Conservation (phyloP, 192 early-diverging fungal species). For the Backusella sp. region DNA sequence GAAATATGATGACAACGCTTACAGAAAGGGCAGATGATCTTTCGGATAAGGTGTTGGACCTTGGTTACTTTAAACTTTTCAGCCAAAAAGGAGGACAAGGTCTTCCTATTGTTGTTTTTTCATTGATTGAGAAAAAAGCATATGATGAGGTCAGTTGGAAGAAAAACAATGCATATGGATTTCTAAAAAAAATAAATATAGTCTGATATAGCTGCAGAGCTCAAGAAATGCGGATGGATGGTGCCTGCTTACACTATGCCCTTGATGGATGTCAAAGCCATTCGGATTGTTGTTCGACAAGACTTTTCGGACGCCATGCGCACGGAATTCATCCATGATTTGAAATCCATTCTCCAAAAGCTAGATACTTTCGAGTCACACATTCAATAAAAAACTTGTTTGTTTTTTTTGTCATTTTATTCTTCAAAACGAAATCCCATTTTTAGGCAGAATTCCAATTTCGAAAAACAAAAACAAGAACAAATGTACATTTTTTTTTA, state of each 20-base stretch:
- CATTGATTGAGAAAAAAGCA: conserved; percentile 35
- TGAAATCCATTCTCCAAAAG: background rate
- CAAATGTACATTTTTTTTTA: background rate
- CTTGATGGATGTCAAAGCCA: conserved; percentile 45
- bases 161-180: background rate
- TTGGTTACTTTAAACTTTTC: conserved; percentile 61
- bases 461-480: background rate
- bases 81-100: conserved; percentile 43
- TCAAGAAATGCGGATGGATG: conserved; percentile 71
- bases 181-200: conserved; percentile 39
- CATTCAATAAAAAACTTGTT: background rate
- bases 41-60: conserved; percentile 49
- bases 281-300: conserved; percentile 70
- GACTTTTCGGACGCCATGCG: conserved; percentile 21
- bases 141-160: conserved; percentile 42
- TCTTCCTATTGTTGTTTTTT: conserved; percentile 65
- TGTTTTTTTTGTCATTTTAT: background rate
- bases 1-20: conserved; percentile 63
- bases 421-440: background rate
- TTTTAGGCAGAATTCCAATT: background rate
- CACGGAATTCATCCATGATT: background rate
- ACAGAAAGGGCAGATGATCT: conserved; percentile 54
- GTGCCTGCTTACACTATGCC: conserved; percentile 73
- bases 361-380: background rate
- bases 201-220: conserved; percentile 53